phyloP scores from a whole-genome alignment of 208 protist species.

The Trypanosoma platydactyli region DNA sequence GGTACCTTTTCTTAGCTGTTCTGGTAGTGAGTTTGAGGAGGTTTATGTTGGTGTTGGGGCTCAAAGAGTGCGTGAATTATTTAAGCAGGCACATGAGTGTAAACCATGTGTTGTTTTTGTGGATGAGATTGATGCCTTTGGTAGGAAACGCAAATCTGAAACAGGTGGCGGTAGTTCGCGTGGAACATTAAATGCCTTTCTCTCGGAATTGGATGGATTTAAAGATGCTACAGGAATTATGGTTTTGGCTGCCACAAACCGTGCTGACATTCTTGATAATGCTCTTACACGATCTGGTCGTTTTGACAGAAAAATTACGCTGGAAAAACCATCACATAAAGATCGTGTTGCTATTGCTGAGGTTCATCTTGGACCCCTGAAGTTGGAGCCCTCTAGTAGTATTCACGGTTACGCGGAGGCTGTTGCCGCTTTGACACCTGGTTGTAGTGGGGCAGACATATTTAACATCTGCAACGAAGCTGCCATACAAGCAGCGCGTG shows the following conservation, averaged over 20 bases:
- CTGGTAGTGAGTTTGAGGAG: slow-evolving; percentile 95
- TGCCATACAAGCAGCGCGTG: slow-evolving; percentile 94
- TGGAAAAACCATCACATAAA: slow-evolving; percentile 95
- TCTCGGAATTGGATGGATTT: slow-evolving; percentile 98
- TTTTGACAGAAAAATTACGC: slow-evolving; percentile 87
- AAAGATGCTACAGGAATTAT: slow-evolving; percentile 93
- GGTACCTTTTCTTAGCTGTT: slow-evolving; percentile 95
- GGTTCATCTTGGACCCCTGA: slow-evolving; percentile 90
- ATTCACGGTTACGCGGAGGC: slow-evolving; percentile 55
- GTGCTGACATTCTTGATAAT: slow-evolving; percentile 96
- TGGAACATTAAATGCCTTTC: slow-evolving; percentile 97
- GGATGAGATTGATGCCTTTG: slow-evolving; percentile 98
- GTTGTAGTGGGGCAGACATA: slow-evolving; percentile 97
- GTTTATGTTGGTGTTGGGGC: slow-evolving; percentile 97
- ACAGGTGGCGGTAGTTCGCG: slow-evolving; percentile 58
- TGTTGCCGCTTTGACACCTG: slow-evolving; percentile 87
- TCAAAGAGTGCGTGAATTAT: slow-evolving; percentile 93
- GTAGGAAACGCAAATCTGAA: slow-evolving; percentile 67
- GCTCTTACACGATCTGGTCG: slow-evolving; percentile 97
- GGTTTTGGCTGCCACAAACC: slow-evolving; percentile 98
- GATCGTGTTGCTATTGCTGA: slow-evolving; percentile 93
- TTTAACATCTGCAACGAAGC: slow-evolving; percentile 98
- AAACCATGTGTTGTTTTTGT: slow-evolving; percentile 98
- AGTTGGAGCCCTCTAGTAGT: slow-evolving; percentile 60
- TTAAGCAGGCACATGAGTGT: slow-evolving; percentile 88